Base-by-base conservation (phyloP, 257 asterid species). In the Solanum phureja region DNA sequence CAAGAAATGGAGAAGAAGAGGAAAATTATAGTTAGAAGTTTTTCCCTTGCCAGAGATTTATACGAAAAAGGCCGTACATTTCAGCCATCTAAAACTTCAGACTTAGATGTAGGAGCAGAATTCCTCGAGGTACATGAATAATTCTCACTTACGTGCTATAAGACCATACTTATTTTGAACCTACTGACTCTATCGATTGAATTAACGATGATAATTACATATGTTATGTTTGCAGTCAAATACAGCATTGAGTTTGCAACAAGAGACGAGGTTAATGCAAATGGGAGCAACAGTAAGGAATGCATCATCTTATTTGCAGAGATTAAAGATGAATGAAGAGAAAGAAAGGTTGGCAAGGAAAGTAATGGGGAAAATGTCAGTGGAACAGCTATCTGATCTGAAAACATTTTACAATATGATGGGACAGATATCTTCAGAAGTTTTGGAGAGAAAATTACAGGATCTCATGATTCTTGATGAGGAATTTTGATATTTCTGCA, bases 231-330 rank as follows among this genome's bases (percentile, higher is more conserved):
- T 84, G 86, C 90, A 91, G 94, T 88, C 90, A 11, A 92, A 90
- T 85, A 91, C 91, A 64, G 91, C 90, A 34, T 85, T 92, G 86
- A 91, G 93, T 11, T 84, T 86, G 85, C 93, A 90, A 37, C 92
- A 91, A 86, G 93, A 91, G 87, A 68, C 86, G 0, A 91, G 93
- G 66, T 60, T 92, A 87, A 90, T 87, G 92, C 93, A 92, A 83
- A 92, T 92, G 92, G 93, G 94, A 10, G 93, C 93, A 79, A 92
- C 93, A 18, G 91, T 92, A 62, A 90, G 93, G 89, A 92, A 92
- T 88, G 89, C 89, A 35, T 74, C 91, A 29, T 84, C 89, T 4
- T 90, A 85, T 68, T 46, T 91, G 23, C 60, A 89, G 73, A 90
- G 85, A 64, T 33, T 90, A 90, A 89, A 91, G 88, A 21, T 87